Evolutionary conservation across 202 grass and related monocot genomes (phyloP).

Genomic region (Carex sylvatica): DNA sequence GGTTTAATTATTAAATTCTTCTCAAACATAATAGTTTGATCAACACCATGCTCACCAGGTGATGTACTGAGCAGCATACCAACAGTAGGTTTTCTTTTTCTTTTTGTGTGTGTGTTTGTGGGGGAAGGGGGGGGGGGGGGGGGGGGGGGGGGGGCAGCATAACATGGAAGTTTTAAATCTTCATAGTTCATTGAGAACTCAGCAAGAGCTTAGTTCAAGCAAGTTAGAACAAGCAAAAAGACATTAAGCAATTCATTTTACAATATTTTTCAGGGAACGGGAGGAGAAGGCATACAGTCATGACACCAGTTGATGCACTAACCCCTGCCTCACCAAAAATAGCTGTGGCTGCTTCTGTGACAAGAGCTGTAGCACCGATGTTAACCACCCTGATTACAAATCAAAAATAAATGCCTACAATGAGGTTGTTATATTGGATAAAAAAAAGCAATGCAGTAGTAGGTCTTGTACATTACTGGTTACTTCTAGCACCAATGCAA

Average conservation of each 20-base stretch:
- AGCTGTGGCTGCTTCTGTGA: slow-evolving; percentile 90
- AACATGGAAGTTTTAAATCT: neutral
- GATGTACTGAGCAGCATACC: neutral
- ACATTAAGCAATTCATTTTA: slow-evolving; percentile 10
- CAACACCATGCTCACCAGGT: neutral
- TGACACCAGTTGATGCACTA: slow-evolving; percentile 87
- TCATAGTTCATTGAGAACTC: neutral
- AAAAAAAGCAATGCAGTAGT: neutral
- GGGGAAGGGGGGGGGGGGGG: too few species aligned
- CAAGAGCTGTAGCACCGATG: slow-evolving; percentile 90
- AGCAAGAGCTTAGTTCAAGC: neutral
- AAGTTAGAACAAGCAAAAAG: neutral
- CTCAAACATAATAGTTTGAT: neutral
- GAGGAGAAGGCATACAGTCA: slow-evolving; percentile 65
- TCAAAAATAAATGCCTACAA: slow-evolving; percentile 20
- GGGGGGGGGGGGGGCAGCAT: too few species aligned
- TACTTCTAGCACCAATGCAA: neutral
- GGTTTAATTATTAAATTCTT: neutral
- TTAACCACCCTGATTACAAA: slow-evolving; percentile 75
- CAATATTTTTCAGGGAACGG: neutral
- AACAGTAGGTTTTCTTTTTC: neutral
- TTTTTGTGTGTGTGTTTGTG: neutral
- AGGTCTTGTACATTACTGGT: neutral
- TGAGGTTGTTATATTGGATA: neutral
- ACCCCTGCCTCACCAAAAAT: slow-evolving; percentile 99